These are phyloP conservation scores for Raphidocelis subcapitata DNA, from an alignment of 139 green algal genomes.

Conservation along the genomic window DNA sequence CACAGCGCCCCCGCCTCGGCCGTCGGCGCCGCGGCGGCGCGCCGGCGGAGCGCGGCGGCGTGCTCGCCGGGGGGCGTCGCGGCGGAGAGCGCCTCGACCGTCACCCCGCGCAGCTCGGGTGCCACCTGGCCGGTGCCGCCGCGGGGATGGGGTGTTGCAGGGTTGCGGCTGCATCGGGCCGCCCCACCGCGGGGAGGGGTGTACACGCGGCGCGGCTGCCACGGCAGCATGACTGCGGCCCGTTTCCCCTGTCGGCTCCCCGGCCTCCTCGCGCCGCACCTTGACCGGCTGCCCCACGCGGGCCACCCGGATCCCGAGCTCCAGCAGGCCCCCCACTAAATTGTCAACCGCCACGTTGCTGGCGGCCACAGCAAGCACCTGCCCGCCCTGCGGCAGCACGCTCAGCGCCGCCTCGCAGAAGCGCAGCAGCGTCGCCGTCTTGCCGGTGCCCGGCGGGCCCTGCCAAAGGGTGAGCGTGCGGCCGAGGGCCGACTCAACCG, in stretches of 20 bases:
- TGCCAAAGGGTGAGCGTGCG: constrained; percentile 62
- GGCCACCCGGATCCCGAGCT: constrained; percentile 37
- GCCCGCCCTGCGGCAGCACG: constrained; percentile 15
- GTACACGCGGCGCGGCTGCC: too few relatives aligned
- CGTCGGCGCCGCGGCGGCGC: constrained; percentile 21
- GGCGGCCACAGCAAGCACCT: constrained; percentile 51
- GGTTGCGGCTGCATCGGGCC: too few relatives aligned
- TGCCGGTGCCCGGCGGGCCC: constrained; percentile 63
- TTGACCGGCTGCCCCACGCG: constrained; percentile 61
- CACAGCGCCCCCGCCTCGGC: constrained; percentile 1
- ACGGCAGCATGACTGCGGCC: too few relatives aligned
- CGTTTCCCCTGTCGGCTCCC: too few relatives aligned
- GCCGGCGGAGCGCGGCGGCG: constrained; percentile 25
- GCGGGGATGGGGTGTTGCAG: too few relatives aligned
- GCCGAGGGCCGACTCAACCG: constrained; percentile 41
- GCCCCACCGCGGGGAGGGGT: too few relatives aligned
- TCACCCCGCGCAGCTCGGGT: constrained; percentile 34
- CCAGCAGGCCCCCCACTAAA: constrained; percentile 50
- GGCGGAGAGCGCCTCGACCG: constrained; percentile 48
- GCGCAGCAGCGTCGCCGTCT: constrained; percentile 57
- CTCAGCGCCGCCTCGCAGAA: constrained; percentile 28
- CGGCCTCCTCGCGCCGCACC: too few relatives aligned
- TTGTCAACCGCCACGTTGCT: constrained; percentile 73
- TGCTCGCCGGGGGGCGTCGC: constrained; percentile 36
- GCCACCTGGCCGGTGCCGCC: constrained; percentile 40